Percentiles rank a stretch among this genome's conserved stretches.
Evolutionary conservation across 805 yeast species (phyloP).

Genomic region (Wickerhamiella brachini): DNA sequence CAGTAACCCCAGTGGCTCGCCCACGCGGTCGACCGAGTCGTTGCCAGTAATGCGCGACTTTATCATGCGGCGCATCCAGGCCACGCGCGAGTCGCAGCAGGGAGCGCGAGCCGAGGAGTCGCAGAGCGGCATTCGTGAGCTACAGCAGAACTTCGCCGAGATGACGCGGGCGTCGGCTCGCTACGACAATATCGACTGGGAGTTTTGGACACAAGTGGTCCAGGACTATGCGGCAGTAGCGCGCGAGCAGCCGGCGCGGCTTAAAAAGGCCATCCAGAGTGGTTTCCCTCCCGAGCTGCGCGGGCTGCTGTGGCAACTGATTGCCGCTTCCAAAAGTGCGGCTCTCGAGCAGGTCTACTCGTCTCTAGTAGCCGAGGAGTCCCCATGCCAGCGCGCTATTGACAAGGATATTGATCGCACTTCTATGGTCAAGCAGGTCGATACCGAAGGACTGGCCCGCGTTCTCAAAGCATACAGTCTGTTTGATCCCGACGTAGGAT

Average conservation of each 20-base stretch:
- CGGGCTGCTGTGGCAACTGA: constrained; percentile 86
- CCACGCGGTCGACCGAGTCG: not conserved
- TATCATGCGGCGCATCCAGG: constrained; percentile 17
- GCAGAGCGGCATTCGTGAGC: constrained; percentile 29
- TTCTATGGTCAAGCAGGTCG: constrained; percentile 53
- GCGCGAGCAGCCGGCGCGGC: constrained; percentile 40
- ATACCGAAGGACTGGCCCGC: constrained; percentile 45
- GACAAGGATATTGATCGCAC: constrained; percentile 77
- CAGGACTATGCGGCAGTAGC: constrained; percentile 63
- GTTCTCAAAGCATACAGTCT: constrained; percentile 75
- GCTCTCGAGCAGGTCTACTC: constrained; percentile 45
- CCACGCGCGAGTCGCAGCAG: constrained; percentile 11
- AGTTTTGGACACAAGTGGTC: constrained; percentile 75
- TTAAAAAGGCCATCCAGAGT: constrained; percentile 45
- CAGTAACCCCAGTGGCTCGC: not conserved
- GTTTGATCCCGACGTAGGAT: constrained; percentile 87
- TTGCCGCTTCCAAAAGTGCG: constrained; percentile 61
- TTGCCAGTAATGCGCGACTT: constrained; percentile 6
- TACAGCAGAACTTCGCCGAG: constrained; percentile 24
- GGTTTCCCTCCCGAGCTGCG: constrained; percentile 82
- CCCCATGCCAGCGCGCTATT: constrained; percentile 61
- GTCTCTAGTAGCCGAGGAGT: constrained; percentile 34
- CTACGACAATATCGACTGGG: constrained; percentile 25
- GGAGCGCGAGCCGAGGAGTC: constrained; percentile 36
- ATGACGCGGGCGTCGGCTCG: constrained; percentile 7